These are phyloP conservation scores for Haberlea rhodopensis DNA, from an alignment of 257 asterid genomes.

Conservation along the genomic window DNA sequence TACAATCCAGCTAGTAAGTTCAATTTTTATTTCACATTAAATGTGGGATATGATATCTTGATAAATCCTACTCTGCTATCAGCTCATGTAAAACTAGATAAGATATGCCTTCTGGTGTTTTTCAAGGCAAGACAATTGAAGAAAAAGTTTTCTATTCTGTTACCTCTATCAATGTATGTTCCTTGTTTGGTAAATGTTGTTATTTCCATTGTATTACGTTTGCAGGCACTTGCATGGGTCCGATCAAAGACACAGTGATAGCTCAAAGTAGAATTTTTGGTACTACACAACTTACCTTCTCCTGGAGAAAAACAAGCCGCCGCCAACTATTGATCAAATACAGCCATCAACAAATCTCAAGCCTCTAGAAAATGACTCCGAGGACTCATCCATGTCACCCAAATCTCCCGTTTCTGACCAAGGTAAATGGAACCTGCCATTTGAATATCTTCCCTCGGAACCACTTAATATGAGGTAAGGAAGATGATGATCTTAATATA, in stretches of 20 bases:
- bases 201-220: slow-evolving; percentile 6
- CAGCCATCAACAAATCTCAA: slow-evolving; percentile 38
- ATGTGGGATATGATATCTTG: background rate
- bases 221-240: slow-evolving; percentile 76
- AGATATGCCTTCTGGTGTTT: background rate
- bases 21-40: too few relatives aligned
- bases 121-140: background rate
- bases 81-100: background rate
- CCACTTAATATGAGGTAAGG: slow-evolving; percentile 75
- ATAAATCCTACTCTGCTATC: background rate
- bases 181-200: background rate
- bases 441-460: slow-evolving; percentile 65
- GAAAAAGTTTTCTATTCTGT: background rate
- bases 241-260: slow-evolving; percentile 59
- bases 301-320: slow-evolving; percentile 89
- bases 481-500: slow-evolving; percentile 46
- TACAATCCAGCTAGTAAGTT: background rate
- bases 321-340: slow-evolving; percentile 40
- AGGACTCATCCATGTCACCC: slow-evolving; percentile 38
- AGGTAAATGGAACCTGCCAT: slow-evolving; percentile 78
- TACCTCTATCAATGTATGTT: slow-evolving; percentile 5
- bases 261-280: slow-evolving; percentile 98
- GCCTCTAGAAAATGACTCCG: slow-evolving; percentile 49
- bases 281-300: slow-evolving; percentile 83
- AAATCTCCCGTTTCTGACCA: slow-evolving; percentile 54